phyloP scores from a whole-genome alignment of 495 filamentous ascomycete genomes.

The Emericellopsis terricola region DNA sequence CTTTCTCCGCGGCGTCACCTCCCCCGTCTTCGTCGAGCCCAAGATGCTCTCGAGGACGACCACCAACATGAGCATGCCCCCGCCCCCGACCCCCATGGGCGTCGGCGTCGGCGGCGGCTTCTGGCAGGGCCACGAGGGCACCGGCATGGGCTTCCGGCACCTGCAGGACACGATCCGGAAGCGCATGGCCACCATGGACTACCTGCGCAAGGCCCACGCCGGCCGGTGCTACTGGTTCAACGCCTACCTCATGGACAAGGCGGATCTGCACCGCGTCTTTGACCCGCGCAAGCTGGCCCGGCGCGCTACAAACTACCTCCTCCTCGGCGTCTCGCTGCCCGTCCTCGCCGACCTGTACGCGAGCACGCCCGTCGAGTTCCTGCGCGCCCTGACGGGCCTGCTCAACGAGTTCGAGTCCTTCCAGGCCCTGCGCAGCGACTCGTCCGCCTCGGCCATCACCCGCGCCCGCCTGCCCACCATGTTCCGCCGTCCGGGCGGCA shows the following conservation, averaged over 20 bases:
- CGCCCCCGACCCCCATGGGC: conserved; percentile 10
- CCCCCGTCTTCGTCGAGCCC: conserved; percentile 14
- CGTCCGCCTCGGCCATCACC: conserved; percentile 52
- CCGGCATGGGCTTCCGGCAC: conserved; percentile 44
- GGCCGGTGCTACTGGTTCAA: conserved; percentile 97
- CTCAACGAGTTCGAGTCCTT: conserved; percentile 85
- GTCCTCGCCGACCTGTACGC: conserved; percentile 73
- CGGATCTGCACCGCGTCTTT: conserved; percentile 64
- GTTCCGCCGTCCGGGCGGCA: conserved; percentile 54
- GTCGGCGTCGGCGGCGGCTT: conserved; percentile 12
- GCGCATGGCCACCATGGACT: conserved; percentile 89
- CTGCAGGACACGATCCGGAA: conserved; percentile 82
- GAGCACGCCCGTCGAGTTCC: conserved; percentile 59
- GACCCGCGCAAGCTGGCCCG: conserved; percentile 64
- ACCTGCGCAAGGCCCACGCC: conserved; percentile 85
- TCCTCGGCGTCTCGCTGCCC: conserved; percentile 82
- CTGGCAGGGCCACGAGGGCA: conserved; percentile 17
- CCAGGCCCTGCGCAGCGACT: conserved; percentile 65
- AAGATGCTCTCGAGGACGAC: conserved; percentile 25
- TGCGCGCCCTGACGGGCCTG: conserved; percentile 71
- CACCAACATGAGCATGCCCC: conserved; percentile 11
- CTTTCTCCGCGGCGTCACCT: conserved; percentile 13
- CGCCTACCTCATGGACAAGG: conserved; percentile 74
- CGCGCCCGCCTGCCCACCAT: conserved; percentile 70
- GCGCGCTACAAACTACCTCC: conserved; percentile 77